These are phyloP conservation scores for Rosa hybrid DNA, from an alignment of 331 rosid genomes.

Conservation along the genomic window DNA sequence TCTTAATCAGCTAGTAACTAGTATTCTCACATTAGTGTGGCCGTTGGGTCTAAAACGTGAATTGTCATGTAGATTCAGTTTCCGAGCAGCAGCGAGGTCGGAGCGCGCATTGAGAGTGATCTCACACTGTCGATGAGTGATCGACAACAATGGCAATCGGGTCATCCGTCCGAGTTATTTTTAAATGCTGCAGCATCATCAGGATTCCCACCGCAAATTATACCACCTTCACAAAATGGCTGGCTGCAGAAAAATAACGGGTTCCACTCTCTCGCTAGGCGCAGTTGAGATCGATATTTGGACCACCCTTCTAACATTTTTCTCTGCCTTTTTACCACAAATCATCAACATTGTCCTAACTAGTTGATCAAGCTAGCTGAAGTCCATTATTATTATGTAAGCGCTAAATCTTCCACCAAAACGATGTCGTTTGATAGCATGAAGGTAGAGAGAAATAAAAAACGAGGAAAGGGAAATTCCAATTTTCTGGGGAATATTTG, in stretches of 20 bases:
- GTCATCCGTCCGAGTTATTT: conserved; percentile 40
- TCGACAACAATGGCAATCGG: conserved; percentile 52
- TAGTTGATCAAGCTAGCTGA: not conserved
- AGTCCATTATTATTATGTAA: not conserved
- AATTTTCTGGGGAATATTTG: conserved; percentile 13
- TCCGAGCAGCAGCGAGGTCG: conserved; percentile 79
- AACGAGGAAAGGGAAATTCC: not conserved
- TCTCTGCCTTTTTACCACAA: not conserved
- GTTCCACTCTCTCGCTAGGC: conserved; percentile 60
- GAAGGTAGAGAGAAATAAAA: not conserved
- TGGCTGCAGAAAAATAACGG: conserved; percentile 66
- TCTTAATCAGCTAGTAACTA: not conserved
- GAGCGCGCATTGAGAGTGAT: conserved; percentile 61
- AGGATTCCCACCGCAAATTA: conserved; percentile 90
- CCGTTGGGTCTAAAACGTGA: not conserved
- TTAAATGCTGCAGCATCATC: conserved; percentile 99
- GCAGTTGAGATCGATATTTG: conserved; percentile 11
- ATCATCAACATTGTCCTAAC: not conserved
- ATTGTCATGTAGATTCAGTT: conserved; percentile 35
- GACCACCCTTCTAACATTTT: not conserved
- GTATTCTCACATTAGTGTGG: not conserved
- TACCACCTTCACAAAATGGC: conserved; percentile 25
- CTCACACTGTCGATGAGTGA: conserved; percentile 59
- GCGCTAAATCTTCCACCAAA: conserved; percentile 14
- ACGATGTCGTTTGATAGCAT: not conserved